Base-by-base conservation (phyloP, 306 rosid species). In the Parietaria judaica region DNA sequence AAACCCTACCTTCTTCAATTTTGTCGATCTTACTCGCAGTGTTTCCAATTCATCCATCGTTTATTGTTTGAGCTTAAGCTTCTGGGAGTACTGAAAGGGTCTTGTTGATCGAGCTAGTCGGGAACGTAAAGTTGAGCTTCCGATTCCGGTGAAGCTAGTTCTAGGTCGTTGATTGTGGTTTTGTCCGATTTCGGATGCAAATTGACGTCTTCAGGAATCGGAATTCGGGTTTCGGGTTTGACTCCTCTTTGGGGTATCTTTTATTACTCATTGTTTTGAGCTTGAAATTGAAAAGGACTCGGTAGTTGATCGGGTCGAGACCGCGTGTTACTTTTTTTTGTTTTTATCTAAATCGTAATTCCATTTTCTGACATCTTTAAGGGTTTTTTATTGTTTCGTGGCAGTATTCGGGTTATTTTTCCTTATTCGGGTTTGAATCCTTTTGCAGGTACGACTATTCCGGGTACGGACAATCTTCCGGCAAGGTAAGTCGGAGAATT, bases 391-490 rank as follows among this genome's bases (percentile, higher is more conserved):
- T 39, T 38, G 16, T 23, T 23, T 34, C 6, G 56, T 46, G 14
- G 10, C 35, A 13, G 11, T 3, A 61, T 6, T 11, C 4, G 11
- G 49, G 35, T 43, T 66, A 64, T 74, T 79, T 31, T 70, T 14
- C 47, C 43, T 6, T 34, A 55, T 55, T 8, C 69, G 43, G 45
- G 45, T 41, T 41, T 41, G 3, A 51, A 14, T 61, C 69, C 60
- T 59, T 70, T 43, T 87, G 86, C 76, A 90, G 97, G 84, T 90
- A 90, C 64, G 97, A 90, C 61, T 90, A 90, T 79, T 90, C 97
- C 54, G 97, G 97, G 63, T 90, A 90, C 15, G 95, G 97, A 31
- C 94, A 90, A 43, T 90, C 97, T 73, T 72, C 97, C 6, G 97
- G 97, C 72, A 90, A 90, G 97, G 97, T 90, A 64, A 62, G 95